These are phyloP conservation scores for Agarophyton chilense DNA, from an alignment of 23 red algal genomes.

Conservation along the genomic window DNA sequence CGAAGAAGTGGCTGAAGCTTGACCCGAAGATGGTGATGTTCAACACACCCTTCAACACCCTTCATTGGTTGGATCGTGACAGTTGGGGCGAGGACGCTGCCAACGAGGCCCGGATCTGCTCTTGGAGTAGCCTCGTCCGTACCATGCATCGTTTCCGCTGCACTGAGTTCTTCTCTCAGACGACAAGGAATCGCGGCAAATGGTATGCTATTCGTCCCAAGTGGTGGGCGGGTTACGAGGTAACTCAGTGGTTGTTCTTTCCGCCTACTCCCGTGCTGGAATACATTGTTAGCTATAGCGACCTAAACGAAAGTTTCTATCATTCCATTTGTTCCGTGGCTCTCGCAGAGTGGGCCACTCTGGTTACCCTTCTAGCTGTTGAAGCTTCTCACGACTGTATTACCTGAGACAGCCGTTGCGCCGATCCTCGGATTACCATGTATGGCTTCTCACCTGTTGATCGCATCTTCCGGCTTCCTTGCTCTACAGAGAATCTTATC, in stretches of 20 bases:
- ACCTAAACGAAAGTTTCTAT: background rate
- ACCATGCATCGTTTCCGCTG: background rate
- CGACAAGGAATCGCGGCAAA: no score
- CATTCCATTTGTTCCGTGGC: background rate
- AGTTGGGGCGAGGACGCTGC: no score
- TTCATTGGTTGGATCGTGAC: no score
- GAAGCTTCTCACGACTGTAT: background rate
- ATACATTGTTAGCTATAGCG: background rate
- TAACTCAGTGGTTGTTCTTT: no score
- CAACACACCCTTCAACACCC: no score
- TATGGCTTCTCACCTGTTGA: background rate
- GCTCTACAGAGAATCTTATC: no score
- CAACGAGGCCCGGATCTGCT: no score
- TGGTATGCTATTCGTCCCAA: no score
- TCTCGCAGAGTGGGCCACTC: background rate
- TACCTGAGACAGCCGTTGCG: background rate
- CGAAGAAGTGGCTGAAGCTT: background rate
- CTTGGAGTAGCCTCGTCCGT: no score
- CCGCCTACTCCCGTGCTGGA: background rate
- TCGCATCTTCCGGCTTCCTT: no score
- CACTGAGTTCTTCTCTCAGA: background rate
- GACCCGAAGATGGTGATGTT: no score
- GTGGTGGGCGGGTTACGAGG: no score
- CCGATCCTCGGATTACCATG: background rate
- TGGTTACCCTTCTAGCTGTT: background rate